phyloP scores from a whole-genome alignment of 2,329 filamentous ascomycete genomes.

The Trichoderma gracile region DNA sequence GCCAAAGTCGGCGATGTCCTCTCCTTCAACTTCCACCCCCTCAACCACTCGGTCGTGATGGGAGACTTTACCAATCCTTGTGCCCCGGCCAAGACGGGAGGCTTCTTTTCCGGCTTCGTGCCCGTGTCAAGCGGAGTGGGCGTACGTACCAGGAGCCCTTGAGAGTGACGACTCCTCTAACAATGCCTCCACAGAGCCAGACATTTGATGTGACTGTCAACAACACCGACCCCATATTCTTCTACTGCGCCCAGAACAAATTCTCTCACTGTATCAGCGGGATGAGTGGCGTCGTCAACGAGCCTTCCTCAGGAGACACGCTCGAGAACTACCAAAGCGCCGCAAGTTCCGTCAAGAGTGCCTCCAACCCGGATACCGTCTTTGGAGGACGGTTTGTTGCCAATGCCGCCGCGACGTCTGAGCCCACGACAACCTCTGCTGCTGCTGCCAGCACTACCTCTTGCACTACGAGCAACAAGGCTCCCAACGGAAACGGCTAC shows the following conservation, averaged over 20 bases:
- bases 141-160: not conserved
- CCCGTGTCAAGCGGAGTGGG: slow-evolving; percentile 7
- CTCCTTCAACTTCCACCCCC: slow-evolving; percentile 13
- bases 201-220: slow-evolving; percentile 32
- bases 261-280: slow-evolving; percentile 30
- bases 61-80: slow-evolving; percentile 22
- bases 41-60: slow-evolving; percentile 19
- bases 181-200: slow-evolving; percentile 5
- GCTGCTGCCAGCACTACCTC: slow-evolving; percentile 5
- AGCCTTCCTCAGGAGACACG: slow-evolving; percentile 1
- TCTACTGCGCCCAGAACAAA: slow-evolving; percentile 30
- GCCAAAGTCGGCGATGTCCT: slow-evolving; percentile 7
- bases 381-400: not conserved
- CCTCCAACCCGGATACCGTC: not conserved
- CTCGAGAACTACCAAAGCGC: slow-evolving; percentile 24
- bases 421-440: not conserved
- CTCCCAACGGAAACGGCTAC: not conserved
- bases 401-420: not conserved
- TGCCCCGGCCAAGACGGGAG: slow-evolving; percentile 2
- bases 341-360: slow-evolving; percentile 6
- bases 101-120: slow-evolving; percentile 22
- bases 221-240: slow-evolving; percentile 32
- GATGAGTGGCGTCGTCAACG: slow-evolving; percentile 33
- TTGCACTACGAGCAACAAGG: slow-evolving; percentile 2
- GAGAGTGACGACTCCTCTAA: not conserved